Conservation (phyloP, 306 rosid species). For the Aeschynomene evenia region DNA sequence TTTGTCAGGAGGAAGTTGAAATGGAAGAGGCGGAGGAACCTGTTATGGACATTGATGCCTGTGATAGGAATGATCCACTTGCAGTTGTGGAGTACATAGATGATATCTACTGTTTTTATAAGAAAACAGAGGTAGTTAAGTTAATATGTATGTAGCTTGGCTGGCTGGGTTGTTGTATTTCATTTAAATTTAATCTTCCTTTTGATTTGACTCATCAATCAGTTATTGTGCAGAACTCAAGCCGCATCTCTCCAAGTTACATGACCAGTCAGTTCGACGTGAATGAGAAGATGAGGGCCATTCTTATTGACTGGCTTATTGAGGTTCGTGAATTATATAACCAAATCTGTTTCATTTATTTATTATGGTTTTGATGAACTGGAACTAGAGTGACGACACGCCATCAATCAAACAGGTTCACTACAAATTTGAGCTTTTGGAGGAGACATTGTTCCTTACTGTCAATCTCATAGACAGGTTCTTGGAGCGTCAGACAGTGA, state of each 20-base stretch:
- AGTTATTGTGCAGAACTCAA: constrained; percentile 31
- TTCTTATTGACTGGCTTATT: constrained; percentile 48
- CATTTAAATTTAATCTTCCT: neutral
- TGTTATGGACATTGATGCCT: constrained; percentile 40
- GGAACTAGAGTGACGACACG: no score
- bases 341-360: neutral
- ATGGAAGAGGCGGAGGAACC: constrained; percentile 45
- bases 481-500: constrained; percentile 36
- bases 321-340: constrained; percentile 33
- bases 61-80: constrained; percentile 37
- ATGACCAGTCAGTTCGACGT: constrained; percentile 42
- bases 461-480: constrained; percentile 49
- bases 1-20: constrained; percentile 40
- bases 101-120: constrained; percentile 33
- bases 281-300: constrained; percentile 53
- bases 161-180: no score
- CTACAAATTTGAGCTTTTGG: constrained; percentile 51
- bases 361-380: neutral
- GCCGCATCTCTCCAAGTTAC: constrained; percentile 41
- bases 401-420: constrained; percentile 47
- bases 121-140: constrained; percentile 35
- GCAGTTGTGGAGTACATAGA: constrained; percentile 47
- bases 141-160: no score
- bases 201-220: constrained; percentile 16
- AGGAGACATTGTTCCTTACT: constrained; percentile 45